Conservation (phyloP, 2,329 filamentous ascomycete genomes). For the Dothidotthia symphoricarpi region DNA sequence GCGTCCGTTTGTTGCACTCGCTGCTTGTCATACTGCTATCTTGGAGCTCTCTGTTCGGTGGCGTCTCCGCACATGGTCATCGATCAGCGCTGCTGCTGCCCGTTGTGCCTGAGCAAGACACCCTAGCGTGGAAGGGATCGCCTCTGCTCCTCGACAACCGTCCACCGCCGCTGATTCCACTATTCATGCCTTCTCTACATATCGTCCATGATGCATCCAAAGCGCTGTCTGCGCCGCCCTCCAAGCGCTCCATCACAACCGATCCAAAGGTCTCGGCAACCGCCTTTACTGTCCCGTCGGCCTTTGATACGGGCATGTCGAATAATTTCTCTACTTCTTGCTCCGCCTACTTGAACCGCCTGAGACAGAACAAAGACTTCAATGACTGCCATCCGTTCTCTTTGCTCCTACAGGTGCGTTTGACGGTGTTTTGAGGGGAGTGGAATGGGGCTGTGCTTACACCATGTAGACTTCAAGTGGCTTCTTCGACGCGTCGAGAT, state of each 20-base stretch:
- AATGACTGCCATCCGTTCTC: conserved; percentile 78
- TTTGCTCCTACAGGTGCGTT: conserved; percentile 70
- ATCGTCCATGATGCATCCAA: conserved; percentile 24
- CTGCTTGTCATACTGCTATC: conserved; percentile 27
- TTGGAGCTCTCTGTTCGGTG: conserved; percentile 27
- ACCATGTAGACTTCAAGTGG: conserved; percentile 68
- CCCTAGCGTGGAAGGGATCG: conserved; percentile 32
- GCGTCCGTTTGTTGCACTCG: conserved; percentile 21
- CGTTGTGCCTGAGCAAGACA: conserved; percentile 19
- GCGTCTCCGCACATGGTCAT: conserved; percentile 35
- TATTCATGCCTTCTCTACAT: conserved; percentile 37
- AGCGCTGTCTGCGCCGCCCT: conserved; percentile 21
- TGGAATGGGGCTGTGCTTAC: conserved; percentile 6
- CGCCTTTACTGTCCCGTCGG: conserved; percentile 39
- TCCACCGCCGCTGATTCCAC: conserved; percentile 26
- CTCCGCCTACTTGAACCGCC: conserved; percentile 64
- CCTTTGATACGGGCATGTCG: conserved; percentile 51
- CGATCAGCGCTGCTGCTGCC: conserved; percentile 30
- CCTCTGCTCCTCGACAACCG: conserved; percentile 32
- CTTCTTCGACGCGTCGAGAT: conserved; percentile 78
- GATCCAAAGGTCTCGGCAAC: conserved; percentile 19
- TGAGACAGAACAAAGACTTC: conserved; percentile 67
- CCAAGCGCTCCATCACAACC: conserved; percentile 27
- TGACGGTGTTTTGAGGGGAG: background rate
- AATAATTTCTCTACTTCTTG: conserved; percentile 59